Evolutionary conservation across 202 grass and related monocot genomes (phyloP).

Genomic region (Brachypodium distachyon): DNA sequence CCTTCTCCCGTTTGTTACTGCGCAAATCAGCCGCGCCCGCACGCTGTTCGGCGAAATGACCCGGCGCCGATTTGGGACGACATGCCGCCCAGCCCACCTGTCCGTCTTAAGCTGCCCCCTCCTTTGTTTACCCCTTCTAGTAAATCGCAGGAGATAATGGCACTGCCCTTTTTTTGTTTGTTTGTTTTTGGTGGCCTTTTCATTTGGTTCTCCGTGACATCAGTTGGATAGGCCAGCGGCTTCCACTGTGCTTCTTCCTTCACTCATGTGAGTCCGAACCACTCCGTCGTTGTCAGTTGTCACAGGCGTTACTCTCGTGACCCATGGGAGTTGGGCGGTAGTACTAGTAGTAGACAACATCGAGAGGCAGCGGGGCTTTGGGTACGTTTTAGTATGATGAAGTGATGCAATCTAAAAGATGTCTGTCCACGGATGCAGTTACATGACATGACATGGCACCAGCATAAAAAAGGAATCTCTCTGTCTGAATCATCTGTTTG

Average conservation of each 20-base stretch:
- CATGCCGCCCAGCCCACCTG: neutral
- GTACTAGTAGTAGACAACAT: too few relatives aligned
- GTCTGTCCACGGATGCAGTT: neutral
- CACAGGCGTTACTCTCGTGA: conserved; percentile 41
- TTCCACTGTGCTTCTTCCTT: conserved; percentile 11
- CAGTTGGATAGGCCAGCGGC: conserved; percentile 22
- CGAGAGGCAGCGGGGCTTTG: neutral
- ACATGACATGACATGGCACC: neutral
- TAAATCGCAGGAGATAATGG: conserved; percentile 21
- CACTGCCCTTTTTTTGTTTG: neutral
- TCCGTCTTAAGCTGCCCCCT: neutral
- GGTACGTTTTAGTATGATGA: too few relatives aligned
- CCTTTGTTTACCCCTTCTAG: conserved; percentile 13
- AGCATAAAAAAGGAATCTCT: neutral
- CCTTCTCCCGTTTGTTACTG: neutral
- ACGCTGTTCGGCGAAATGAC: conserved; percentile 4
- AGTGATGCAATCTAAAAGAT: too few relatives aligned
- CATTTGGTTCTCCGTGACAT: conserved; percentile 23
- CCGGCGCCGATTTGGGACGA: neutral
- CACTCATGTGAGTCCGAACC: conserved; percentile 45
- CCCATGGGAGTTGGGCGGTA: neutral
- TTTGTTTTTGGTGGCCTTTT: neutral
- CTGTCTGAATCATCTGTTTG: neutral
- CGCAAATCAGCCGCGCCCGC: too few relatives aligned
- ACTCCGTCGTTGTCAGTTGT: neutral